A percentile compares a stretch with the other conserved stretches of the same genome.
Conservation (phyloP, 1,284 basidiomycete species). For the Rhodofomes roseus region DNA sequence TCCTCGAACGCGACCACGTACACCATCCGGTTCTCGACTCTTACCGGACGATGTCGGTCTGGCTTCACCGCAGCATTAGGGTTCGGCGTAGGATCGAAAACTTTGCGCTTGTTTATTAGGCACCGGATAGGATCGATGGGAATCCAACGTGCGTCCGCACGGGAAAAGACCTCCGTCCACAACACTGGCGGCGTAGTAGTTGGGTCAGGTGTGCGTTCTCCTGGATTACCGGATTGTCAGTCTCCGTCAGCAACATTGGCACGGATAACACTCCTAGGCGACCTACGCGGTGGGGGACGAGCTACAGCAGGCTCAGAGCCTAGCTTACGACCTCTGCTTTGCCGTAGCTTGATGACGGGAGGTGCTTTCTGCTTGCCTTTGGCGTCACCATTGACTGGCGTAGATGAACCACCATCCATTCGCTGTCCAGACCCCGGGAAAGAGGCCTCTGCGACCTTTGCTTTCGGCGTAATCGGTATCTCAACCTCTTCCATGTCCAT, state of each 20-base stretch:
- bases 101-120: slow-evolving; percentile 74
- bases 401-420: slow-evolving; percentile 34
- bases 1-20: slow-evolving; percentile 97
- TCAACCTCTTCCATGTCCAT: slow-evolving; percentile 39
- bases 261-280: not conserved
- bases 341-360: slow-evolving; percentile 53
- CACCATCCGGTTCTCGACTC: slow-evolving; percentile 79
- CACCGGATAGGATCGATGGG: slow-evolving; percentile 87
- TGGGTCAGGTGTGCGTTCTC: slow-evolving; percentile 43
- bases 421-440: slow-evolving; percentile 38
- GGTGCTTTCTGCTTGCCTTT: slow-evolving; percentile 53
- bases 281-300: slow-evolving; percentile 19
- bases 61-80: slow-evolving; percentile 31
- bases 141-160: slow-evolving; percentile 89
- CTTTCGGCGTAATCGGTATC: slow-evolving; percentile 28
- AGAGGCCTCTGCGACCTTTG: slow-evolving; percentile 15
- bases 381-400: slow-evolving; percentile 36
- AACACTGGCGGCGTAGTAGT: slow-evolving; percentile 80
- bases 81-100: slow-evolving; percentile 74
- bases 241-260: not conserved
- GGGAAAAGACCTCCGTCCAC: slow-evolving; percentile 97
- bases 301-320: slow-evolving; percentile 14
- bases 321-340: slow-evolving; percentile 42
- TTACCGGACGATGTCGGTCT: slow-evolving; percentile 23
- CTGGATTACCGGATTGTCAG: slow-evolving; percentile 8